Conservation (phyloP, 129 eudicot genomes). For the Gnaphalium uliginosum region DNA sequence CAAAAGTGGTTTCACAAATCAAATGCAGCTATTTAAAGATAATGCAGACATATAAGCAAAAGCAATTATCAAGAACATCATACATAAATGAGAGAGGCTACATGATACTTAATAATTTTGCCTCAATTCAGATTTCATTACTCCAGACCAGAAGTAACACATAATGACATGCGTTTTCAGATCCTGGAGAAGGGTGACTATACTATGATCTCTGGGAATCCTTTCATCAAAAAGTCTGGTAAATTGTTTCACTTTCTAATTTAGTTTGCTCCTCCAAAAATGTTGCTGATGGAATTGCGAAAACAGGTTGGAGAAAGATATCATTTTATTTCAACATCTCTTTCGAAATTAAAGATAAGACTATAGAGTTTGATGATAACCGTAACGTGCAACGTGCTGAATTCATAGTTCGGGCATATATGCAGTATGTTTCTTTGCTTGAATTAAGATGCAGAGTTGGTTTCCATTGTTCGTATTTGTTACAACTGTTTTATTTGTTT, state of each 20-base stretch:
- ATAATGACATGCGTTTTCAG: constrained; percentile 38
- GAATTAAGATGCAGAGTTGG: constrained; percentile 13
- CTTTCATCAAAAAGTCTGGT: constrained; percentile 92
- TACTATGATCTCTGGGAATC: constrained; percentile 73
- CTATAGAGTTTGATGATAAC: constrained; percentile 88
- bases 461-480: constrained; percentile 10
- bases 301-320: constrained; percentile 98
- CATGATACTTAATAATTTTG: neutral
- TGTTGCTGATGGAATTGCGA: constrained; percentile 21
- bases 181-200: constrained; percentile 92
- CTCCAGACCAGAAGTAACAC: constrained; percentile 22
- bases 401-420: constrained; percentile 83
- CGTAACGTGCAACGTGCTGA: constrained; percentile 96
- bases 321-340: constrained; percentile 93
- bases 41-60: constrained; percentile 11
- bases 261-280: neutral
- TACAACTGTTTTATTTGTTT: constrained; percentile 12
- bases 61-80: neutral
- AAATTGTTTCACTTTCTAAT: constrained; percentile 20
- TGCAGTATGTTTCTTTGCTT: constrained; percentile 74
- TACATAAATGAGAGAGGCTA: constrained; percentile 1
- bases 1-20: constrained; percentile 19
- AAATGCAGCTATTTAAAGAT: neutral
- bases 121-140: constrained; percentile 5
- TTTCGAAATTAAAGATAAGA: constrained; percentile 91